A percentile compares a stretch with the other conserved stretches of the same genome.
These are phyloP conservation scores for Candida broadrunensis DNA, from an alignment of 805 yeast species.

Conservation along the genomic window DNA sequence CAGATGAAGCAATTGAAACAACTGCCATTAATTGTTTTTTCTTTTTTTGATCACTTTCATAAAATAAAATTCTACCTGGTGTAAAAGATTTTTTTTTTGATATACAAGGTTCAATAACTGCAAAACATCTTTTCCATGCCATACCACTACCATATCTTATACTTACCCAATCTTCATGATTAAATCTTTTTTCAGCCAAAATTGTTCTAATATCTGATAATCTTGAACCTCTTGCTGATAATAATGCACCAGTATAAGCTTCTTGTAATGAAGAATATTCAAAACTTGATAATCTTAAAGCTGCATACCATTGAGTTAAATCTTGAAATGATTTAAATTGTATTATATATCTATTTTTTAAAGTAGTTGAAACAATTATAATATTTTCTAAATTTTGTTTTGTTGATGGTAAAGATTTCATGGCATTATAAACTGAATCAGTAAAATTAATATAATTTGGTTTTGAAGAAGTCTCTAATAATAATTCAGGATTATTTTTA, in stretches of 20 bases:
- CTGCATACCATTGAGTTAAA: slow-evolving; percentile 75
- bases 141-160: slow-evolving; percentile 95
- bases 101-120: slow-evolving; percentile 75
- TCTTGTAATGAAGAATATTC: slow-evolving; percentile 86
- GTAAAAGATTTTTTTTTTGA: slow-evolving; percentile 44
- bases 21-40: slow-evolving; percentile 77
- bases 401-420: slow-evolving; percentile 64
- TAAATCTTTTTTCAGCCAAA: slow-evolving; percentile 78
- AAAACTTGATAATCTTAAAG: slow-evolving; percentile 74
- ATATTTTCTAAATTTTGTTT: slow-evolving; percentile 65
- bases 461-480: slow-evolving; percentile 59
- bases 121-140: slow-evolving; percentile 96
- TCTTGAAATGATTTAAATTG: slow-evolving; percentile 69
- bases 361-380: slow-evolving; percentile 86
- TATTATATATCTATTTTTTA: slow-evolving; percentile 81
- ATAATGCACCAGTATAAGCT: slow-evolving; percentile 92
- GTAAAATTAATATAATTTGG: slow-evolving; percentile 89
- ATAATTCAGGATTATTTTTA: slow-evolving; percentile 49
- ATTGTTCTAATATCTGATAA: slow-evolving; percentile 84
- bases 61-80: slow-evolving; percentile 74
- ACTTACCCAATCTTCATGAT: slow-evolving; percentile 91
- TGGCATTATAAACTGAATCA: slow-evolving; percentile 81
- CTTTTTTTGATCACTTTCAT: slow-evolving; percentile 74
- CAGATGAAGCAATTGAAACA: slow-evolving; percentile 63
- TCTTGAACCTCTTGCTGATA: slow-evolving; percentile 87